Evolutionary conservation across 2,329 filamentous ascomycete genomes (phyloP).

Genomic region (Penicillium brasilianum): DNA sequence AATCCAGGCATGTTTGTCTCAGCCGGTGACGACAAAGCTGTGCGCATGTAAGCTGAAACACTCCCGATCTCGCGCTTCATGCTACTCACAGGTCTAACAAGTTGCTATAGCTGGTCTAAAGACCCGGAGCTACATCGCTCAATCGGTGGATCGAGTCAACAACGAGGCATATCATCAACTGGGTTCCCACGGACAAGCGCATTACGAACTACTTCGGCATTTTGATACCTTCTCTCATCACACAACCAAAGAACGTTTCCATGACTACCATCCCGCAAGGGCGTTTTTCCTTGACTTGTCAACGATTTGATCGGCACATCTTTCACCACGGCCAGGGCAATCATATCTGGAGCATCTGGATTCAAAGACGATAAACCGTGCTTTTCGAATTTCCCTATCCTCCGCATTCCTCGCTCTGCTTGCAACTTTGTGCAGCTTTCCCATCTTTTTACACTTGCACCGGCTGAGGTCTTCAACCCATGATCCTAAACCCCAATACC

Average conservation of each 20-base stretch:
- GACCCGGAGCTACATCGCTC: constrained; percentile 37
- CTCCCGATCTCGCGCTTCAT: neutral
- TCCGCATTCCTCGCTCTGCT: neutral
- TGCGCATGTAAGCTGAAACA: constrained; percentile 74
- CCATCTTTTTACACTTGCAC: neutral
- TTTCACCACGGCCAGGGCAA: constrained; percentile 10
- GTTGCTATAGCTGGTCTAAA: constrained; percentile 40
- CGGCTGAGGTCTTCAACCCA: neutral
- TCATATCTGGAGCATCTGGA: constrained; percentile 23
- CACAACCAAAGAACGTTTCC: constrained; percentile 9
- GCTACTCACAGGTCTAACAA: neutral
- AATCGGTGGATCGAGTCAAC: constrained; percentile 32
- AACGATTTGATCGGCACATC: neutral
- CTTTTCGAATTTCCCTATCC: constrained; percentile 4
- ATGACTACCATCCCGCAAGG: constrained; percentile 1
- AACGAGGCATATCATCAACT: constrained; percentile 38
- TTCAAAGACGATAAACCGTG: constrained; percentile 19
- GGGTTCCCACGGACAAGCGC: constrained; percentile 49
- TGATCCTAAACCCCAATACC: neutral
- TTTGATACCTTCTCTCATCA: constrained; percentile 24
- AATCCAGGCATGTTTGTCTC: constrained; percentile 86
- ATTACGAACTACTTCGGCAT: constrained; percentile 45
- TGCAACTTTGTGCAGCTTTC: neutral
- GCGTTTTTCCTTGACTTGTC: constrained; percentile 7
- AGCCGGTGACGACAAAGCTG: constrained; percentile 82